These are phyloP conservation scores for Trichothecium sympodiale DNA, from an alignment of 2,329 filamentous ascomycete genomes.

Conservation along the genomic window DNA sequence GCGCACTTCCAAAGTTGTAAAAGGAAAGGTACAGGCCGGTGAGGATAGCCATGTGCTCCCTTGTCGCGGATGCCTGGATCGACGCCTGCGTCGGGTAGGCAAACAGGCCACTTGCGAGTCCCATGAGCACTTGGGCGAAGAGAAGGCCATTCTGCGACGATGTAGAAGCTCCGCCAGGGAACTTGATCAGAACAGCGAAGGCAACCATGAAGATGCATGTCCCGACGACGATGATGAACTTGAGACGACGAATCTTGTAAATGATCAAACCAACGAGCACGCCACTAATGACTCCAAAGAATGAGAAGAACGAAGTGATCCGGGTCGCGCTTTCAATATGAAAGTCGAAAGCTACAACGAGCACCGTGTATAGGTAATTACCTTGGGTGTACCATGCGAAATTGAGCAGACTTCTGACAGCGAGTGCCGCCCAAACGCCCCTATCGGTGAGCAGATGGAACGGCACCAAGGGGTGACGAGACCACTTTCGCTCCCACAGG, in stretches of 20 bases:
- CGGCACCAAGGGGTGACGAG: slow-evolving; percentile 41
- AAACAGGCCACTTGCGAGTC: slow-evolving; percentile 48
- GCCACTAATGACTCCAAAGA: slow-evolving; percentile 43
- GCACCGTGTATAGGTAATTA: slow-evolving; percentile 48
- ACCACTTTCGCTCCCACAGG: slow-evolving; percentile 39
- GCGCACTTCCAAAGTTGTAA: slow-evolving; percentile 29
- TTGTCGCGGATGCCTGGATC: slow-evolving; percentile 24
- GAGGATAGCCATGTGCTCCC: slow-evolving; percentile 26
- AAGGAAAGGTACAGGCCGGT: slow-evolving; percentile 27
- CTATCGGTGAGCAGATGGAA: slow-evolving; percentile 47
- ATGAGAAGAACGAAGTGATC: slow-evolving; percentile 43
- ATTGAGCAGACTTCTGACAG: slow-evolving; percentile 38
- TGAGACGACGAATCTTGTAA: slow-evolving; percentile 39
- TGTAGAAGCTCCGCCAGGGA: slow-evolving; percentile 33
- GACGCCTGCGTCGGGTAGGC: slow-evolving; percentile 28
- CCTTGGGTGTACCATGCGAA: slow-evolving; percentile 46
- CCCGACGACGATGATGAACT: slow-evolving; percentile 46
- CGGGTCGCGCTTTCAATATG: slow-evolving; percentile 42
- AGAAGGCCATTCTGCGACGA: slow-evolving; percentile 39
- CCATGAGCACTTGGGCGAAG: slow-evolving; percentile 43
- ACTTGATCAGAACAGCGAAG: slow-evolving; percentile 44
- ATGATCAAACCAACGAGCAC: slow-evolving; percentile 39
- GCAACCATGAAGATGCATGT: slow-evolving; percentile 44
- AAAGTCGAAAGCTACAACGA: slow-evolving; percentile 47
- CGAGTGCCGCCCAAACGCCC: slow-evolving; percentile 49